Conservation (phyloP, 2,329 filamentous ascomycete species). For the Fusarium buharicum region DNA sequence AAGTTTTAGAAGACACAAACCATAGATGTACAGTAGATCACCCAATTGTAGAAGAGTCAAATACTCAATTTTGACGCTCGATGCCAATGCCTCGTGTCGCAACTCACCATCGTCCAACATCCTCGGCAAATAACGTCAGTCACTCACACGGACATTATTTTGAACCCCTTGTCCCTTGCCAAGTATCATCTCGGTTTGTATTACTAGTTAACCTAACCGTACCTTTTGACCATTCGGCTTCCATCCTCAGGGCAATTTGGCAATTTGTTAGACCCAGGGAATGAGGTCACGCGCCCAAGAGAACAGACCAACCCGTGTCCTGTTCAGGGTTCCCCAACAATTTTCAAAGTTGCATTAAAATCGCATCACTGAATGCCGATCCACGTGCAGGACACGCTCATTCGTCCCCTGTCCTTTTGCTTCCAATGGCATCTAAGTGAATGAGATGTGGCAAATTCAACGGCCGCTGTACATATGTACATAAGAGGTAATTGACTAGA, state of each 20-base stretch:
- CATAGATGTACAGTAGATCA: slow-evolving; percentile 35
- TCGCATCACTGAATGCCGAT: slow-evolving; percentile 29
- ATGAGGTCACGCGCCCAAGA: slow-evolving; percentile 37
- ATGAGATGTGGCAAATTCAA: slow-evolving; percentile 30
- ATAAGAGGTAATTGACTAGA: neutral
- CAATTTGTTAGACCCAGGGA: slow-evolving; percentile 23
- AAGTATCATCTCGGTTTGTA: neutral
- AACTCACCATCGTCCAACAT: slow-evolving; percentile 25
- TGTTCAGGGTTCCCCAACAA: slow-evolving; percentile 34
- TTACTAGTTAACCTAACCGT: neutral
- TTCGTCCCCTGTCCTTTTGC: slow-evolving; percentile 22
- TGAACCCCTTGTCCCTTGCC: slow-evolving; percentile 2
- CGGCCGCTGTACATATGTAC: neutral
- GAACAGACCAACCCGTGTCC: slow-evolving; percentile 32
- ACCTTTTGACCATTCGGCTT: neutral
- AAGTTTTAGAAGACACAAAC: slow-evolving; percentile 14
- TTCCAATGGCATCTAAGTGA: neutral
- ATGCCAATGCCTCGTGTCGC: slow-evolving; percentile 17
- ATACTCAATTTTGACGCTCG: slow-evolving; percentile 4
- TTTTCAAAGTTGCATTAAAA: slow-evolving; percentile 22
- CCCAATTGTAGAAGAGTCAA: slow-evolving; percentile 9
- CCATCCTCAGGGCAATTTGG: neutral
- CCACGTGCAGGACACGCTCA: slow-evolving; percentile 28
- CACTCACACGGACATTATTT: slow-evolving; percentile 8
- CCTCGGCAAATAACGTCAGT: slow-evolving; percentile 25